These are phyloP conservation scores for Trypanosoma lewisi DNA, from an alignment of 208 protist species.

Conservation along the genomic window DNA sequence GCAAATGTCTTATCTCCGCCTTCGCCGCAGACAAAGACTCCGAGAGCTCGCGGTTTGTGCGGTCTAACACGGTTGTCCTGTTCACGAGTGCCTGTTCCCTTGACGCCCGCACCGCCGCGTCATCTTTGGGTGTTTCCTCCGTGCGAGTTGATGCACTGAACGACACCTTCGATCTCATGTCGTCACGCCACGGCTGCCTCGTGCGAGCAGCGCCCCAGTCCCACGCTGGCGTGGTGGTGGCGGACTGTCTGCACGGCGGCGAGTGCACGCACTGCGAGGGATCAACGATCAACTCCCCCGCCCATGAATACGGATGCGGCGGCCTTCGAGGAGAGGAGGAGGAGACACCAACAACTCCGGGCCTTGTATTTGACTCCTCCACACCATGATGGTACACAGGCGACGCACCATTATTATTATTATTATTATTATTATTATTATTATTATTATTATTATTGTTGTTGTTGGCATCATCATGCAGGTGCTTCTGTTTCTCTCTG, in stretches of 20 bases:
- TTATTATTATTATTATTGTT: no score
- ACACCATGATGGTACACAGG: not conserved
- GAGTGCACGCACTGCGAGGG: conserved; percentile 6
- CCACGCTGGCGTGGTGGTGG: not conserved
- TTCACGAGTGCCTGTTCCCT: conserved; percentile 29
- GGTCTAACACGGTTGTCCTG: conserved; percentile 29
- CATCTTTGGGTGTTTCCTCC: not conserved
- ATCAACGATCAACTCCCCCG: conserved; percentile 13
- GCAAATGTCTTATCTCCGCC: conserved; percentile 17
- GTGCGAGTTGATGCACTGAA: not conserved
- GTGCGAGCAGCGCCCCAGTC: conserved; percentile 9
- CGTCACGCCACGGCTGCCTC: not conserved
- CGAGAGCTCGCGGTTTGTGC: conserved; percentile 15
- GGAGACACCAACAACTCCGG: not conserved
- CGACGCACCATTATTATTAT: no score
- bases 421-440: no score
- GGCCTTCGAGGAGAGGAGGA: not conserved
- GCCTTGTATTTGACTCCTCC: not conserved
- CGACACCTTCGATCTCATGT: not conserved
- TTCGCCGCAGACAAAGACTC: conserved; percentile 12
- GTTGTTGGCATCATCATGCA: not conserved
- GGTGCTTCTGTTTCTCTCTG: not conserved
- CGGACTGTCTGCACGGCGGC: not conserved
- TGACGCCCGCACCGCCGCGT: conserved; percentile 5
- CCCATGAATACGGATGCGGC: conserved; percentile 11